Percentiles rank a stretch among this genome's conserved stretches.
phyloP scores from a whole-genome alignment of 371 early-diverging fungal species.

The Mucor racemosus region DNA sequence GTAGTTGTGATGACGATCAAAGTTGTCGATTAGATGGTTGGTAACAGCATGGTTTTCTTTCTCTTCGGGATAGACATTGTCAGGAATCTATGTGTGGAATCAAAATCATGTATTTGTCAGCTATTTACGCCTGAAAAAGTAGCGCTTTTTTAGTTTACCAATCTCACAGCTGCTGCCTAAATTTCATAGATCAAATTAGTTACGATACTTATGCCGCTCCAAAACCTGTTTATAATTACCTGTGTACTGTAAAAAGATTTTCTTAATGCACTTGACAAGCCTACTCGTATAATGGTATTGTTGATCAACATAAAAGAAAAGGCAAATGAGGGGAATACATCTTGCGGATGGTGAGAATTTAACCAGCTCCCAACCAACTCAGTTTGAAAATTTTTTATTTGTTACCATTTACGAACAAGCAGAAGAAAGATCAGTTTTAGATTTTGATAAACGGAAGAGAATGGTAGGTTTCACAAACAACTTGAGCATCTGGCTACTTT shows the following conservation, averaged over 20 bases:
- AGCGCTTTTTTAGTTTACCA: background rate
- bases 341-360: background rate
- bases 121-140: background rate
- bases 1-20: slow-evolving; percentile 88
- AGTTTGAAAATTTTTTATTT: background rate
- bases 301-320: slow-evolving; percentile 3
- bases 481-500: no score
- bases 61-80: background rate
- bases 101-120: background rate
- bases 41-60: background rate
- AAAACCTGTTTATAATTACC: background rate
- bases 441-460: no score
- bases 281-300: background rate
- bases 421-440: background rate
- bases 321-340: background rate
- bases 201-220: background rate
- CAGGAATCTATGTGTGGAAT: background rate
- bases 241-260: background rate
- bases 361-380: background rate
- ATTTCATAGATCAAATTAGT: background rate
- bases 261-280: background rate
- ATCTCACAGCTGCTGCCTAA: background rate
- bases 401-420: background rate
- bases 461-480: no score
- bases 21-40: slow-evolving; percentile 64